Evolutionary conservation across 495 filamentous ascomycete species (phyloP).

Genomic region (Hyphodiscus hymeniophilus): DNA sequence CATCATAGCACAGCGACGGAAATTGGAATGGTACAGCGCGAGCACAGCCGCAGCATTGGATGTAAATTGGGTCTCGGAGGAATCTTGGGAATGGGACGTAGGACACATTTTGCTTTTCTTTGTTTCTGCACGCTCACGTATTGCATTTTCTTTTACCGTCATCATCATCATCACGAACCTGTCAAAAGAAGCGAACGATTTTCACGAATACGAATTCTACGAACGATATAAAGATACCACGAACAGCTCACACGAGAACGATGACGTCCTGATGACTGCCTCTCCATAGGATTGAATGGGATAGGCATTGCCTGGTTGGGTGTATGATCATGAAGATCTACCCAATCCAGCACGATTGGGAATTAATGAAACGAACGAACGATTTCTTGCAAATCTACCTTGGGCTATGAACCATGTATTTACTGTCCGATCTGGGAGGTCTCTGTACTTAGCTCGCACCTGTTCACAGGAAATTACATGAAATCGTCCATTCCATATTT

Average conservation of each 20-base stretch:
- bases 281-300: background rate
- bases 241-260: background rate
- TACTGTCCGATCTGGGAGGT: background rate
- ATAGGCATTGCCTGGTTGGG: background rate
- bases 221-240: slow-evolving; percentile 8
- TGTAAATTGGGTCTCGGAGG: no score
- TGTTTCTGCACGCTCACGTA: no score
- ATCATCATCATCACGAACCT: no score
- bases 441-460: background rate
- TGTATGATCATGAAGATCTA: slow-evolving; percentile 19
- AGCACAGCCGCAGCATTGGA: background rate
- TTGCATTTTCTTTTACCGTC: no score
- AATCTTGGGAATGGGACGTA: no score
- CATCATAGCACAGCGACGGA: slow-evolving; percentile 13
- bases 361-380: no score
- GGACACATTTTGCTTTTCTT: no score
- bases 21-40: background rate
- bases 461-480: background rate
- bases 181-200: background rate
- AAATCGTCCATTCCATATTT: no score
- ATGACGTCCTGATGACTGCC: background rate
- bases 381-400: no score
- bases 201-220: slow-evolving; percentile 9
- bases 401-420: background rate
- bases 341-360: background rate